Base-by-base conservation (phyloP, 1,284 basidiomycete genomes). In the Leccinum huronense region DNA sequence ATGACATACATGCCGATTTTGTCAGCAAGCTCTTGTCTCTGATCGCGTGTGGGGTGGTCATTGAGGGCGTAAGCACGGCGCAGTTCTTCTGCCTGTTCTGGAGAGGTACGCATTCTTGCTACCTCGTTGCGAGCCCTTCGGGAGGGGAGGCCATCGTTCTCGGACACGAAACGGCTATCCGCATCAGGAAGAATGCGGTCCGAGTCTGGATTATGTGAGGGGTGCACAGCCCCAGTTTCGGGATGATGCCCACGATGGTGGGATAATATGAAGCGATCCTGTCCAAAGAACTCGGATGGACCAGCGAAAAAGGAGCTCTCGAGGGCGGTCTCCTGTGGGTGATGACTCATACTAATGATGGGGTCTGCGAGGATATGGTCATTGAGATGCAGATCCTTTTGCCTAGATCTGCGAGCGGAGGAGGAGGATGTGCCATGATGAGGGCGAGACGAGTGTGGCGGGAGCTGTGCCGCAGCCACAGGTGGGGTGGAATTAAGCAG, bases 1-100 rank as follows among this genome's bases (percentile, higher is more conserved):
- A 68, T 48, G 61, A 81, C 89, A 72, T 77, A 90, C 89, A 91
- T 89, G 77, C 87, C 88, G 75, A 90, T 86, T 71, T 80, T 82
- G 64, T 84, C 80, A 11, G 89, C 85, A 36, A 91, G 79, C 40
- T 79, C 78, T 73, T 87, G 84, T 59, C 86, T 80, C 66, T 88
- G 84, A 65, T 90, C 88, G 65, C 82, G 81, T 3, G 84, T 82
- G 23, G 90, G 89, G 71, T 89, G 88, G 57, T 84, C 80, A 65
- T 86, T 87, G 57, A 77, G 72, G 64, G 81, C 81, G 71, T 89
- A 91, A 23, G 86, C 77, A 64, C 83, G 85, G 73, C 82, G 81
- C 62, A 91, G 83, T 71, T 88, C 84, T 33, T 91, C 87, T 6
- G 82, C 83, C 72, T 91, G 89, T 63, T 83, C 82, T 61, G 80